These are phyloP conservation scores for Penicillium janthinellum DNA, from an alignment of 2,329 filamentous ascomycete species.

Conservation along the genomic window DNA sequence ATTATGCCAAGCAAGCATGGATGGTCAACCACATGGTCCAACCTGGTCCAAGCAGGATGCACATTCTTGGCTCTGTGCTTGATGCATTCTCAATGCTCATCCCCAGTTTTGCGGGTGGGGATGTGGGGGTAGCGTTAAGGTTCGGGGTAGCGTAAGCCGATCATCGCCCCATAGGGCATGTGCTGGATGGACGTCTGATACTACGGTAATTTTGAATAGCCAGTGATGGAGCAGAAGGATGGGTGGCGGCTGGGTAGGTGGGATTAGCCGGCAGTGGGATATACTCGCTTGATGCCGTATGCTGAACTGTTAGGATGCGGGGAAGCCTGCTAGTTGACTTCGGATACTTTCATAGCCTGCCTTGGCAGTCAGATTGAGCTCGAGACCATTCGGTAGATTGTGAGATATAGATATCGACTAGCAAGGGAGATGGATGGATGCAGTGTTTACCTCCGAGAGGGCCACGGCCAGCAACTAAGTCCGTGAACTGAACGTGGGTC, in stretches of 20 bases:
- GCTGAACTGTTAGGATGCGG: neutral
- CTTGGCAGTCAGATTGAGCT: conserved; percentile 3
- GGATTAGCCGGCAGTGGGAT: neutral
- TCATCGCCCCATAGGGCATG: conserved; percentile 1
- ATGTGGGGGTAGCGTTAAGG: neutral
- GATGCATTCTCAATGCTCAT: conserved; percentile 1
- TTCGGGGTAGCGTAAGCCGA: conserved; percentile 2
- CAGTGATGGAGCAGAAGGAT: neutral
- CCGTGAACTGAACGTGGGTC: no score
- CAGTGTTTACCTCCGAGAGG: no score
- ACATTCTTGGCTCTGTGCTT: neutral
- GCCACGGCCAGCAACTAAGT: no score
- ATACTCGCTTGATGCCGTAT: neutral
- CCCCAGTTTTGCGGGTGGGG: conserved; percentile 7
- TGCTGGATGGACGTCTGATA: neutral
- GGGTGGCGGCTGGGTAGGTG: neutral
- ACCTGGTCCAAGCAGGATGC: neutral
- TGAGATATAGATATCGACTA: no score
- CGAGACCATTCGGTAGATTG: no score
- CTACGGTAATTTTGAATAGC: neutral
- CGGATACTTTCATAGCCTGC: neutral
- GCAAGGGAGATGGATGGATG: no score
- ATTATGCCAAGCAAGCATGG: neutral
- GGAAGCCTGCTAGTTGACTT: neutral
- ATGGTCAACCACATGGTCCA: conserved; percentile 1